phyloP scores from a whole-genome alignment of 2,329 filamentous ascomycete genomes.

The Colletotrichum sp. region DNA sequence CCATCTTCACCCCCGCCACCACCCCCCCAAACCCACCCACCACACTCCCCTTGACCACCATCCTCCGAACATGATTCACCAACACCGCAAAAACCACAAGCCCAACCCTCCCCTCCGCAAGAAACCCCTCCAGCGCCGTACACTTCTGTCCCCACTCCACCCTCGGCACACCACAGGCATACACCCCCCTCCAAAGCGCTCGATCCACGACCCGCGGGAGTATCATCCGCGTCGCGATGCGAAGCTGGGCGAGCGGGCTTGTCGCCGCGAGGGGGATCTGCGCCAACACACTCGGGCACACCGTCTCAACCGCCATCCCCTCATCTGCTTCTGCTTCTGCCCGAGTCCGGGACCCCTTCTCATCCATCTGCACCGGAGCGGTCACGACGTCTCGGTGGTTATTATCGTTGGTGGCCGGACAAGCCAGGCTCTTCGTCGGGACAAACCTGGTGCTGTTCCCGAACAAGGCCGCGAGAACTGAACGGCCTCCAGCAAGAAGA shows the following conservation, averaged over 20 bases:
- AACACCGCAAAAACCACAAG: conserved; percentile 38
- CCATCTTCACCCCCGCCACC: conserved; percentile 39
- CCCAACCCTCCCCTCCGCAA: not conserved
- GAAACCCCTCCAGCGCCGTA: conserved; percentile 19
- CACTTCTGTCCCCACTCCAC: not conserved
- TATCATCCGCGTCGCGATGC: accelerated
- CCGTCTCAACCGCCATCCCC: accelerated
- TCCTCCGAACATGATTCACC: conserved; percentile 42
- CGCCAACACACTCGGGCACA: not conserved
- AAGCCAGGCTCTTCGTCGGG: no score
- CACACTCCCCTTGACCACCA: conserved; percentile 33
- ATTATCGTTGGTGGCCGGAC: not conserved
- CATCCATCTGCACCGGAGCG: accelerated
- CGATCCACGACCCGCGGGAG: accelerated
- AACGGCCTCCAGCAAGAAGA: not conserved
- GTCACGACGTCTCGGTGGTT: accelerated
- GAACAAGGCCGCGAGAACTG: no score
- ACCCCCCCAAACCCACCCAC: conserved; percentile 34
- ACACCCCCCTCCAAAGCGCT: not conserved
- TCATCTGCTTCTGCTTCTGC: no score
- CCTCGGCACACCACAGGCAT: not conserved
- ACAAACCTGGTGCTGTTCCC: no score
- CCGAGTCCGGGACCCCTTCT: accelerated
- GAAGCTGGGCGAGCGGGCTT: not conserved
- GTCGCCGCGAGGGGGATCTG: not conserved